Evolutionary conservation across 2,329 filamentous ascomycete species (phyloP), one percentile per base, ranked within the genome.

Genomic region (Talaromyces sp.): DNA sequence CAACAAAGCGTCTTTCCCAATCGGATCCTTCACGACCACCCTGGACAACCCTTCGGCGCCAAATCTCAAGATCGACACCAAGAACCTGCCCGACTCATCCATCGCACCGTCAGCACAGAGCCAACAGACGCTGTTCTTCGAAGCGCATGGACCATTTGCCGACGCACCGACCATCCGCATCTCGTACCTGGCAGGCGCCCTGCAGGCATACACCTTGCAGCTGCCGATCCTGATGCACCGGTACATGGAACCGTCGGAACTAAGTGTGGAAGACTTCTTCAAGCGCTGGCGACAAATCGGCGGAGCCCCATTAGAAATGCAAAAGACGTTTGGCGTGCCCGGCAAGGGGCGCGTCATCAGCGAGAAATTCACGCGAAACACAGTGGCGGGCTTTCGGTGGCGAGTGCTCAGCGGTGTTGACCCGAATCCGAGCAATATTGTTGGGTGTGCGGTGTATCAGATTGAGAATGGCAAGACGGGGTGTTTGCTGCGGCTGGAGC

Each of bases 251-350:
- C 86, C 91, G 0, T 93, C 95, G 0, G 89, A 95, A 61, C 81
- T 99, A 44, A 85, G 85, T 7, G 87, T 89, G 0, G 95, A 99
- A 58, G 95, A 99, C 72, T 99, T 98, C 78, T 99, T 99, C 85
- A 97, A 96, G 82, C 84, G 96, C 57, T 99, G 95, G 95, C 96
- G 96, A 82, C 95, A 99, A 78, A 98, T 99, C 69, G 95, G 95
- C 13, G 92, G 90, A 5, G 86, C 86, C 1, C 88, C 93, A 1
- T 85, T 96, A 32, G 96, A 99, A 75, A 88, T 91, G 0, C 95
- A 99, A 74, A 85, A 85, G 55, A 92, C 98, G 33, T 96, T 99
- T 75, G 87, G 88, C 0, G 73, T 93, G 11, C 77, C 80, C 1
- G 82, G 82, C 30, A 82, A 84, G 60, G 82, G 81, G 17, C 81